These are phyloP conservation scores for Mycena epipterygia DNA, from an alignment of 768 basidiomycete genomes.

Conservation along the genomic window DNA sequence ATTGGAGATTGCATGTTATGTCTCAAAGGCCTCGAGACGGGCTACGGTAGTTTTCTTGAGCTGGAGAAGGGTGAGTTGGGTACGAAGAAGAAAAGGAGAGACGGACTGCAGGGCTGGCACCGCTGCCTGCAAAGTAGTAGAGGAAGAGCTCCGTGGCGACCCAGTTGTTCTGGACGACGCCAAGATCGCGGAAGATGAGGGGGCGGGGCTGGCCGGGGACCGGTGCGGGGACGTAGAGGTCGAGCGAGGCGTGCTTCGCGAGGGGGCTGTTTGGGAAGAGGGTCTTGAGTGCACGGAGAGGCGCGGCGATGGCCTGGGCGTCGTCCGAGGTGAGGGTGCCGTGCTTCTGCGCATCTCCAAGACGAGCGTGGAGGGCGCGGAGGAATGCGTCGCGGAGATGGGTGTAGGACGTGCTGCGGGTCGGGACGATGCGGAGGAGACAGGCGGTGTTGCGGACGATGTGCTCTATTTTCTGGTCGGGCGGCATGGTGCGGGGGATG, in stretches of 20 bases:
- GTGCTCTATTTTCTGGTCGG: slow-evolving; percentile 79
- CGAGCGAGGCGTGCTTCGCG: slow-evolving; percentile 75
- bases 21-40: slow-evolving; percentile 50
- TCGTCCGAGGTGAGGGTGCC: slow-evolving; percentile 71
- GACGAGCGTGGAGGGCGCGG: slow-evolving; percentile 75
- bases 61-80: slow-evolving; percentile 45
- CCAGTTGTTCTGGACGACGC: slow-evolving; percentile 80
- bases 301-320: slow-evolving; percentile 68
- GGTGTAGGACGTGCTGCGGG: slow-evolving; percentile 79
- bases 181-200: slow-evolving; percentile 79
- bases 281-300: slow-evolving; percentile 80
- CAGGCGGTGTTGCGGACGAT: slow-evolving; percentile 79
- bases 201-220: slow-evolving; percentile 63
- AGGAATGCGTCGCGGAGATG: slow-evolving; percentile 90
- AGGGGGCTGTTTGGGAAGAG: slow-evolving; percentile 81
- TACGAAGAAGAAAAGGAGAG: not conserved
- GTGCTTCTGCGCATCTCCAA: slow-evolving; percentile 64
- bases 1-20: too few species aligned
- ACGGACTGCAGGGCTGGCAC: slow-evolving; percentile 80
- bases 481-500: slow-evolving; percentile 63
- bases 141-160: slow-evolving; percentile 79
- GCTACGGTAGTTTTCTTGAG: slow-evolving; percentile 66
- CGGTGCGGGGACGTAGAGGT: slow-evolving; percentile 76
- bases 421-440: slow-evolving; percentile 84
- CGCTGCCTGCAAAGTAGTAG: slow-evolving; percentile 80